Base-by-base conservation (phyloP, 208 protist genomes). In the Trypanosoma caninum region DNA sequence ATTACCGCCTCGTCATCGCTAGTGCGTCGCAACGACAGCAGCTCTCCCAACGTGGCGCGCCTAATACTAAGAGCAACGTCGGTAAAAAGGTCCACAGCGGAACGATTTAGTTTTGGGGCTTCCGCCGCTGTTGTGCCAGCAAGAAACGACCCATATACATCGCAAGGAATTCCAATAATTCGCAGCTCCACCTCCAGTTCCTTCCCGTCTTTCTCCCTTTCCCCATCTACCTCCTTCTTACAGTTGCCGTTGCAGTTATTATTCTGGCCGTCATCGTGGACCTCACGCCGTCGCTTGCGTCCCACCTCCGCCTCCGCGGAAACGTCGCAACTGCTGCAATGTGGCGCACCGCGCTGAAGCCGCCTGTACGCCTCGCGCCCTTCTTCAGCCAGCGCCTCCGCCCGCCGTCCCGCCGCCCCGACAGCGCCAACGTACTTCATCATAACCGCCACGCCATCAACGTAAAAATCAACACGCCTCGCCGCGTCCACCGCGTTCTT, bases 1-100 rank as follows among this genome's bases (percentile, higher is more conserved):
- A 80, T 55, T n/a, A 65, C 28, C 38, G 57, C 47, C 45, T 76
- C 68, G 16, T 46, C 58, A 22, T 48, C 59, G 8, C 50, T 61
- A 30, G 76, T 41, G 35, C 69, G 69, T 20, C 68, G 55, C 27
- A 80, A 30, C 13, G 74, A 69, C 8, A 59, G 46, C 16, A 80
- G 40, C 28, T 69, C 45, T 22, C 69, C 74, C 7, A 61, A 18
- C 9, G 42, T 59, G 16, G 44, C 31, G 6, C 55, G 59, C 11
- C 69, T 51, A 57, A 74, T 37, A 25, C 34, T 62, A 34, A 20
- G 38, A 22, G 58, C 59, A 50, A 74, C 50, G 30, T 60, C 69
- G 5, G 28, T 40, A 40, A 74, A 74, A 11, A 66, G 59, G 13
- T 61, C 22, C 8, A 61, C 52, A 44, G 42, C 20, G 28, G 53